Percentiles rank a stretch among this genome's conserved stretches.
Conservation (phyloP, 805 yeast species). For the Candida endomychidarum region DNA sequence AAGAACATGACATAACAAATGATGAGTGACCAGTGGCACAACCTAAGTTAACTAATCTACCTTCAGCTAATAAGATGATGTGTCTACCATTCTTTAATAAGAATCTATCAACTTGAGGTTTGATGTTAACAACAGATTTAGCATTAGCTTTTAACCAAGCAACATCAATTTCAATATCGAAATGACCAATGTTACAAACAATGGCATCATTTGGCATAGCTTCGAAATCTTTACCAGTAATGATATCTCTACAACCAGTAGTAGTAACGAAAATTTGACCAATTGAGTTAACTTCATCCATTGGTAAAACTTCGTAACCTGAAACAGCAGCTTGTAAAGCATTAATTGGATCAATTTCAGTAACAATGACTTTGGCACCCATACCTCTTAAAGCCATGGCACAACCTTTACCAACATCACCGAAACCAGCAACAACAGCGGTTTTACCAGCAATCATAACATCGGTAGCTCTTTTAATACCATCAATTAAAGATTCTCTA, state of each 20-base stretch:
- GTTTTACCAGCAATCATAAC: slow-evolving; percentile 99
- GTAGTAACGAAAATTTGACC: slow-evolving; percentile 99
- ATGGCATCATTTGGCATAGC: slow-evolving; percentile 99
- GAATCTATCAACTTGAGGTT: slow-evolving; percentile 99
- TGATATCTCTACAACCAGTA: slow-evolving; percentile 99
- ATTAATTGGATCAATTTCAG: slow-evolving; percentile 98
- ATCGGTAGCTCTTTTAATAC: slow-evolving; percentile 99
- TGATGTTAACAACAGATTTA: slow-evolving; percentile 90
- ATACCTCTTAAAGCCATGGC: slow-evolving; percentile 97
- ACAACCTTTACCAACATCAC: slow-evolving; percentile 99
- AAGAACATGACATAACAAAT: slow-evolving; percentile 98
- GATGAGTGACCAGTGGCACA: slow-evolving; percentile 99
- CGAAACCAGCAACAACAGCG: slow-evolving; percentile 98
- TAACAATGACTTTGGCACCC: slow-evolving; percentile 98
- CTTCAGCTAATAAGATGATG: slow-evolving; percentile 94
- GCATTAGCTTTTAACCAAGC: slow-evolving; percentile 98
- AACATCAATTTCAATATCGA: slow-evolving; percentile 98
- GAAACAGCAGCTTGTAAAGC: slow-evolving; percentile 99
- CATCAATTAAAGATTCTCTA: slow-evolving; percentile 97
- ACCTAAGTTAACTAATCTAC: slow-evolving; percentile 98
- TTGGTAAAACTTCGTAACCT: slow-evolving; percentile 95
- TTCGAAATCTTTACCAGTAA: slow-evolving; percentile 82
- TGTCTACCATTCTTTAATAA: slow-evolving; percentile 87
- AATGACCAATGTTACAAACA: slow-evolving; percentile 99
- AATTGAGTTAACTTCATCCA: slow-evolving; percentile 86